A percentile compares a stretch with the other conserved stretches of the same genome.
phyloP scores from a whole-genome alignment of 148 eudicot species.

The Chenopodium quinoa region DNA sequence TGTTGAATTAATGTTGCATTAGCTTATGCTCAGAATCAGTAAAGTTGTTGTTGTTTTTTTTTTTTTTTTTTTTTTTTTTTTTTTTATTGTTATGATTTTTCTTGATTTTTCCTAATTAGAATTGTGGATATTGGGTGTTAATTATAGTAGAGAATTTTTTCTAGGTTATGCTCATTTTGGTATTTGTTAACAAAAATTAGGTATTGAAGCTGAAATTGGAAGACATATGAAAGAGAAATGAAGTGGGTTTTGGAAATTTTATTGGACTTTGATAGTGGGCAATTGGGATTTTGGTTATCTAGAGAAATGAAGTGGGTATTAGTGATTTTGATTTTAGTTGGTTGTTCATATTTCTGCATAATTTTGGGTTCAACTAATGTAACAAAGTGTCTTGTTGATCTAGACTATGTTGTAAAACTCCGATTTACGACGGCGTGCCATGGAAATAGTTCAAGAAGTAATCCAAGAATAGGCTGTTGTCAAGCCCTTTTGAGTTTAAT shows the following conservation, averaged over 20 bases:
- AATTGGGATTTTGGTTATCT: conserved; percentile 10
- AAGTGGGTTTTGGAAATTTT: neutral
- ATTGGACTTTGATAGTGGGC: neutral
- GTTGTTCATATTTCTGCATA: neutral
- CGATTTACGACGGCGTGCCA: conserved; percentile 52
- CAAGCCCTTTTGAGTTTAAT: conserved; percentile 63
- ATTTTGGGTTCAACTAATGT: conserved; percentile 7
- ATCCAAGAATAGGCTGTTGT: conserved; percentile 41
- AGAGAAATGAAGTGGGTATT: conserved; percentile 16
- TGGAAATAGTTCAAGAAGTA: conserved; percentile 6
- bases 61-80: neutral
- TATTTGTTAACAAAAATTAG: neutral
- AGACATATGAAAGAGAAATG: neutral
- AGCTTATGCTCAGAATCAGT: neutral
- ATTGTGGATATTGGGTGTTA: neutral
- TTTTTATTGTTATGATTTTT: too few relatives aligned
- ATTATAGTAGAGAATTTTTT: neutral
- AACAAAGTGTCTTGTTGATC: conserved; percentile 50
- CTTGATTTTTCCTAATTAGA: too few relatives aligned
- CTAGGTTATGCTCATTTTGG: neutral
- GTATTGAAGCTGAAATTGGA: neutral
- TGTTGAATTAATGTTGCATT: neutral
- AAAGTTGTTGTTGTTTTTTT: neutral
- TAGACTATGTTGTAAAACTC: conserved; percentile 38
- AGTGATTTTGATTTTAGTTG: conserved; percentile 3